Evolutionary conservation across 2,329 filamentous ascomycete species (phyloP).

Genomic region (Drechslerella coelobrocha): DNA sequence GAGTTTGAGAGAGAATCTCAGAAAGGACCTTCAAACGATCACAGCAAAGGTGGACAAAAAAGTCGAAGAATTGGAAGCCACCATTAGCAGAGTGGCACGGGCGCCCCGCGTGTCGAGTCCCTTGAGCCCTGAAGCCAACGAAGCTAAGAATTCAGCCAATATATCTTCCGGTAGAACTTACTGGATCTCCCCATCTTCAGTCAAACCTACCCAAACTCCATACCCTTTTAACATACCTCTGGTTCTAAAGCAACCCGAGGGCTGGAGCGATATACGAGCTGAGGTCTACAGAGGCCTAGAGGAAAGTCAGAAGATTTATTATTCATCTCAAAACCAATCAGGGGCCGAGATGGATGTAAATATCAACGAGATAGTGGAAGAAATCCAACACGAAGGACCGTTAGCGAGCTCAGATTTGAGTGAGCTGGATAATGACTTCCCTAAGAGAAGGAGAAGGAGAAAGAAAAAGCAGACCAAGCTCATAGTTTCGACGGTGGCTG

Average conservation of each 20-base stretch:
- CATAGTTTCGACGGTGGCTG: background rate
- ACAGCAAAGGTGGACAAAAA: background rate
- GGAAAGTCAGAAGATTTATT: constrained; percentile 36
- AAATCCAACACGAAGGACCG: background rate
- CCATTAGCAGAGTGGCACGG: background rate
- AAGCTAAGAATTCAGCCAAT: background rate
- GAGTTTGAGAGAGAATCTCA: background rate
- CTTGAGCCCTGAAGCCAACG: background rate
- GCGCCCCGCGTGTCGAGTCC: background rate
- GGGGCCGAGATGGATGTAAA: background rate
- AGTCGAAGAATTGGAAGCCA: background rate
- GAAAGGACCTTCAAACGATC: background rate
- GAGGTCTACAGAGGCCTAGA: constrained; percentile 21
- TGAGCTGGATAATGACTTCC: background rate
- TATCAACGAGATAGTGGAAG: background rate
- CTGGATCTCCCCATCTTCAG: constrained; percentile 32
- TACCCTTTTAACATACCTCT: constrained; percentile 25
- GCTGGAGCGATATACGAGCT: constrained; percentile 26
- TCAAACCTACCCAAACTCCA: background rate
- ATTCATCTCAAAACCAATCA: constrained; percentile 7
- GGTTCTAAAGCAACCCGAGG: constrained; percentile 32
- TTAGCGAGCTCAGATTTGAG: background rate
- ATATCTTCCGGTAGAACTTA: constrained; percentile 4
- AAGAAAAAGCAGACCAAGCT: background rate
- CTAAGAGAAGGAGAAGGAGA: background rate